Percentiles rank a stretch among this genome's conserved stretches.
These are phyloP conservation scores for Suhomyces bokatorum DNA, from an alignment of 1,139 yeast genomes.

Conservation along the genomic window DNA sequence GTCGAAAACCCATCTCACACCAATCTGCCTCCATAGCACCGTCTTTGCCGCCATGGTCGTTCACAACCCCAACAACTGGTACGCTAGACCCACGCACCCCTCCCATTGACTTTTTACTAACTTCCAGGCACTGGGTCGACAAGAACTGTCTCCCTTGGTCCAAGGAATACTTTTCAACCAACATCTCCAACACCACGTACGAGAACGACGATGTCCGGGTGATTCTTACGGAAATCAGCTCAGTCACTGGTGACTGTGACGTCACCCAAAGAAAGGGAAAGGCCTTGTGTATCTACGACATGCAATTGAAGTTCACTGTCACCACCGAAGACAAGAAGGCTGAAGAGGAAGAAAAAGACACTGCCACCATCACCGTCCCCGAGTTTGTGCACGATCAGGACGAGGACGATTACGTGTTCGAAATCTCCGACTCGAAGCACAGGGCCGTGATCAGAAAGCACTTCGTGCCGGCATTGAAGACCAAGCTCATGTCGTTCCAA, in stretches of 20 bases:
- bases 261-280: slow-evolving; percentile 82
- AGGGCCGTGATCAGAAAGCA: slow-evolving; percentile 41
- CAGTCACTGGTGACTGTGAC: slow-evolving; percentile 71
- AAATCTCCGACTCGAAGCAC: slow-evolving; percentile 35
- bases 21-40: background rate
- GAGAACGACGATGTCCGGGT: slow-evolving; percentile 37
- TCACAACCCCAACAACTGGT: slow-evolving; percentile 83
- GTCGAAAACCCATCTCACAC: slow-evolving; percentile 1
- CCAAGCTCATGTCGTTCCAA: slow-evolving; percentile 58
- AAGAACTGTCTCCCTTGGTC: slow-evolving; percentile 81
- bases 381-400: slow-evolving; percentile 77
- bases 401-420: slow-evolving; percentile 62
- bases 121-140: slow-evolving; percentile 79
- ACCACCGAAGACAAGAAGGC: slow-evolving; percentile 29
- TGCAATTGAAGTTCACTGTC: slow-evolving; percentile 52
- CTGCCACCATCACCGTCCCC: slow-evolving; percentile 45
- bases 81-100: slow-evolving; percentile 26
- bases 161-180: slow-evolving; percentile 52
- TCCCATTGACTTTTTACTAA: slow-evolving; percentile 17
- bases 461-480: slow-evolving; percentile 52
- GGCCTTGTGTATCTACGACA: slow-evolving; percentile 71
- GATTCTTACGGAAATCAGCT: slow-evolving; percentile 39
- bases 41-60: slow-evolving; percentile 54
- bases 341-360: slow-evolving; percentile 16
- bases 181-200: slow-evolving; percentile 38